Base-by-base conservation (phyloP, 1,284 basidiomycete genomes). In the Acaromyces ingoldii region DNA sequence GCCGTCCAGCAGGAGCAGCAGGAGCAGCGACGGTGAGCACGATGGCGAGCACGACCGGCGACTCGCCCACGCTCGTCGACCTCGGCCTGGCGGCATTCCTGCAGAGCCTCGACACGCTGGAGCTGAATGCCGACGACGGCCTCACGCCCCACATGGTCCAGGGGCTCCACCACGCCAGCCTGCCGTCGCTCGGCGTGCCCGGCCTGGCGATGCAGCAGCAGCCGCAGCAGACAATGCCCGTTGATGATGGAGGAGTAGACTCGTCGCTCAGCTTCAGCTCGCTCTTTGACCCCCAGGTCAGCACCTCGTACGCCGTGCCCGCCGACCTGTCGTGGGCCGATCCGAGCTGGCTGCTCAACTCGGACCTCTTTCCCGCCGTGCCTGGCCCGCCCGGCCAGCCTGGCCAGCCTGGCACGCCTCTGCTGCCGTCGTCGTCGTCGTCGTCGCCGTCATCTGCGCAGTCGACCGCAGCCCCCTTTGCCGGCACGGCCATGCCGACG, bases 251-350 rank as follows among this genome's bases (percentile, higher is more conserved):
- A n/a, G n/a, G n/a, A n/a, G n/a, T n/a, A n/a, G n/a, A n/a, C n/a
- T n/a, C n/a, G n/a, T n/a, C n/a, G n/a, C 28, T 6, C 7, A 31
- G 26, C 44, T 36, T 31, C 34, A 21, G 19, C 21, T 7, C 25
- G 19, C 25, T 24, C 37, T 13, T 19, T 3, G 26, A 19, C 25
- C 15, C 17, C n/a, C 51, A 28, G 19, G 11, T 10, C 10, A 5
- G 30, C 17, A 43, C 54, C 7, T 63, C 60, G 28, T 75, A 69
- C 49, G 70, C 72, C 0, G 68, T 75, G 7, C 72, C 72, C 0
- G 65, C 67, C 2, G 72, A 75, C 28, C 62, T 75, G 40, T 65
- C 63, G 33, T 75, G 72, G 72, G 73, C 71, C 65, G 64, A 74
- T 51, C 53, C 66, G 55, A 58, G 43, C 30, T 40, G 17, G 47